Evolutionary conservation across 179 eudicot species (phyloP).

Genomic region (Pouteria campechiana): DNA sequence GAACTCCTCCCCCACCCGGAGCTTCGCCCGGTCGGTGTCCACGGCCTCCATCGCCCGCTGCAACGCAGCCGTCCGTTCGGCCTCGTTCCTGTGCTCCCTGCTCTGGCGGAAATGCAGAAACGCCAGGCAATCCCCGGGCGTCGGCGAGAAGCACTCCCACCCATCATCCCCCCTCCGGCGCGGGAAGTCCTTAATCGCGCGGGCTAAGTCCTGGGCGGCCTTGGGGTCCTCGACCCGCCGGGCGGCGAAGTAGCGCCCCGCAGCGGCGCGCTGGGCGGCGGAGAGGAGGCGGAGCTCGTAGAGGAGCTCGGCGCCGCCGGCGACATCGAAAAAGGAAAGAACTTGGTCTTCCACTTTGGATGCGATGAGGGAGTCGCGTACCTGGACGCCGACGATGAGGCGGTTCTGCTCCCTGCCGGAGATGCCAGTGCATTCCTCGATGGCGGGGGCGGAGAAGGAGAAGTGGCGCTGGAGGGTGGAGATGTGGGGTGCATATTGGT

Average conservation of each 20-base stretch:
- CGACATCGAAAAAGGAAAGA: slow-evolving; percentile 39
- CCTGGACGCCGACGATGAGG: slow-evolving; percentile 69
- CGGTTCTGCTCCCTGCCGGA: slow-evolving; percentile 68
- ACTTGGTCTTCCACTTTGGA: slow-evolving; percentile 16
- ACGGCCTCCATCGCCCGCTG: slow-evolving; percentile 41
- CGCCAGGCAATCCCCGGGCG: slow-evolving; percentile 65
- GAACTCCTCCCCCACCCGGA: slow-evolving; percentile 27
- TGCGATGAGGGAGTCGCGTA: slow-evolving; percentile 39
- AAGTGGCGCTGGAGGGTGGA: slow-evolving; percentile 40
- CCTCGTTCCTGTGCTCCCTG: slow-evolving; percentile 24
- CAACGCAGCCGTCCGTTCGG: slow-evolving; percentile 29
- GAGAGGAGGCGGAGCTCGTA: slow-evolving; percentile 57
- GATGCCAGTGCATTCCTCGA: slow-evolving; percentile 77
- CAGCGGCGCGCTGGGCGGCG: slow-evolving; percentile 37
- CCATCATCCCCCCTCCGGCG: slow-evolving; percentile 42
- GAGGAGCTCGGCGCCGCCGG: slow-evolving; percentile 52
- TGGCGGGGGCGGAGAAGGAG: slow-evolving; percentile 45
- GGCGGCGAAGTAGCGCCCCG: slow-evolving; percentile 25
- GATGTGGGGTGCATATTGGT: slow-evolving; percentile 72
- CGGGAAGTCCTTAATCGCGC: slow-evolving; percentile 70
- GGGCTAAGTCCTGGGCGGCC: slow-evolving; percentile 50
- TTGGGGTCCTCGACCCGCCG: slow-evolving; percentile 30
- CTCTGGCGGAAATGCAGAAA: slow-evolving; percentile 58
- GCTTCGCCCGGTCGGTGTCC: slow-evolving; percentile 38
- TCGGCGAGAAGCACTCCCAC: slow-evolving; percentile 34